These are phyloP conservation scores for Sporisorium reilianum DNA, from an alignment of 1,284 basidiomycete genomes.

Conservation along the genomic window DNA sequence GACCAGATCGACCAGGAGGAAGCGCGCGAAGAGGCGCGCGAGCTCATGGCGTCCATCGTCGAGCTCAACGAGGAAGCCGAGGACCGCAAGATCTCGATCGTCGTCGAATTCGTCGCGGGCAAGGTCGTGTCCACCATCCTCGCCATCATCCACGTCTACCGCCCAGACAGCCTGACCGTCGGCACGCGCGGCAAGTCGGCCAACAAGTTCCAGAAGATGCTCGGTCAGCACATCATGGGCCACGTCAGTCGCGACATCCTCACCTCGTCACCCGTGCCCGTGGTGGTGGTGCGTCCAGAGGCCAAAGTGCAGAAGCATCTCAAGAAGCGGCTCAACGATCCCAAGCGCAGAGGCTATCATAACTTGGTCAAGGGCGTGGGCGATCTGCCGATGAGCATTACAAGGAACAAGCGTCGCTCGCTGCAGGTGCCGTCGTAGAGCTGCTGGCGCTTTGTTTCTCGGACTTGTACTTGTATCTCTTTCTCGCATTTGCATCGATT, in stretches of 20 bases:
- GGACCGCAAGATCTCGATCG: slow-evolving; percentile 87
- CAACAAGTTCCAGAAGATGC: slow-evolving; percentile 66
- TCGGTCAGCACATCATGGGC: slow-evolving; percentile 64
- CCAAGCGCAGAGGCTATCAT: slow-evolving; percentile 64
- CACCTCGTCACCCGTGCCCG: slow-evolving; percentile 65
- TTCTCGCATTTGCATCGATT: slow-evolving; percentile 5
- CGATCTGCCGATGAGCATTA: slow-evolving; percentile 58
- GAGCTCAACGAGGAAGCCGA: slow-evolving; percentile 84
- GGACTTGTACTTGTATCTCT: slow-evolving; percentile 17
- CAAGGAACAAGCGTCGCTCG: slow-evolving; percentile 47
- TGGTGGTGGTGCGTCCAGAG: slow-evolving; percentile 67
- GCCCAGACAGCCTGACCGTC: slow-evolving; percentile 93
- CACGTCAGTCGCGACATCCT: slow-evolving; percentile 64
- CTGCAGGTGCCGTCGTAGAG: slow-evolving; percentile 30
- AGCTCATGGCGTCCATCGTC: slow-evolving; percentile 83
- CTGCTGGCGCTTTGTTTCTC: too few species aligned
- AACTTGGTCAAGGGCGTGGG: slow-evolving; percentile 57
- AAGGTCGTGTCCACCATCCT: slow-evolving; percentile 84
- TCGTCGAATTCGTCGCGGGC: slow-evolving; percentile 94
- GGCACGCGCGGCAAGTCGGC: slow-evolving; percentile 80
- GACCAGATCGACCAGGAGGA: slow-evolving; percentile 76
- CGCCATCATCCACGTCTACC: slow-evolving; percentile 86
- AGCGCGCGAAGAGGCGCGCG: slow-evolving; percentile 86
- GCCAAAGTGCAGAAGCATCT: slow-evolving; percentile 67
- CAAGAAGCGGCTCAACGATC: slow-evolving; percentile 65